Percentiles rank a stretch among this genome's conserved stretches.
Evolutionary conservation across 2,329 filamentous ascomycete genomes (phyloP).

Genomic region (Gaeumannomyces sp.): DNA sequence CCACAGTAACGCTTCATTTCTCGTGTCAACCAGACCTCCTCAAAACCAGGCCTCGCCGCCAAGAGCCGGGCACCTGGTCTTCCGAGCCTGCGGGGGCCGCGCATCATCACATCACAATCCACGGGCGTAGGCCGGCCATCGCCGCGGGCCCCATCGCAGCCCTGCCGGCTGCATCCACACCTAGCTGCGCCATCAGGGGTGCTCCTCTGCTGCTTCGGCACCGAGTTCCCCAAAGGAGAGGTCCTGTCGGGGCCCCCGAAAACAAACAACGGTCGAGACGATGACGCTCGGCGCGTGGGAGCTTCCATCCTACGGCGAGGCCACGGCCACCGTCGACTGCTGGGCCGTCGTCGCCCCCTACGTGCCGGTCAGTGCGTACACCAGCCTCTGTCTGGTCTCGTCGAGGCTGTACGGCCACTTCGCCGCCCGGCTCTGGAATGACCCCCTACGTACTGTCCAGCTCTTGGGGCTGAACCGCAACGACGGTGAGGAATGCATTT

Average conservation of each 20-base stretch:
- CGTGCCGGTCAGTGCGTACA: constrained; percentile 34
- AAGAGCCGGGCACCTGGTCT: not conserved
- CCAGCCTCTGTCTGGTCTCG: constrained; percentile 42
- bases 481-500: constrained; percentile 17
- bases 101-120: not conserved
- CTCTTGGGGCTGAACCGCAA: constrained; percentile 35
- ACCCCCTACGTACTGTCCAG: constrained; percentile 36
- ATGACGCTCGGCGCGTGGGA: constrained; percentile 15
- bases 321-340: constrained; percentile 41
- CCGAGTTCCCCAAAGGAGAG: not conserved
- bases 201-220: not conserved
- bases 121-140: too few relatives aligned
- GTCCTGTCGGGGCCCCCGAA: too few relatives aligned
- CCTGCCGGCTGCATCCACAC: not conserved
- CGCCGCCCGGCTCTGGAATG: constrained; percentile 46
- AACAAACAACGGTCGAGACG: not conserved
- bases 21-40: too few relatives aligned
- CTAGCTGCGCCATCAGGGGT: too few relatives aligned
- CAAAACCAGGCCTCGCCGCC: not conserved
- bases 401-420: constrained; percentile 42
- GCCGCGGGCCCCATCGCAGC: not conserved
- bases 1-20: too few relatives aligned
- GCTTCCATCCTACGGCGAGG: constrained; percentile 50
- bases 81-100: not conserved
- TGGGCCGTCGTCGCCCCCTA: constrained; percentile 40